Evolutionary conservation across 2,329 filamentous ascomycete species (phyloP), one percentile per base, ranked within the genome.

Genomic region (Phoma sp.): DNA sequence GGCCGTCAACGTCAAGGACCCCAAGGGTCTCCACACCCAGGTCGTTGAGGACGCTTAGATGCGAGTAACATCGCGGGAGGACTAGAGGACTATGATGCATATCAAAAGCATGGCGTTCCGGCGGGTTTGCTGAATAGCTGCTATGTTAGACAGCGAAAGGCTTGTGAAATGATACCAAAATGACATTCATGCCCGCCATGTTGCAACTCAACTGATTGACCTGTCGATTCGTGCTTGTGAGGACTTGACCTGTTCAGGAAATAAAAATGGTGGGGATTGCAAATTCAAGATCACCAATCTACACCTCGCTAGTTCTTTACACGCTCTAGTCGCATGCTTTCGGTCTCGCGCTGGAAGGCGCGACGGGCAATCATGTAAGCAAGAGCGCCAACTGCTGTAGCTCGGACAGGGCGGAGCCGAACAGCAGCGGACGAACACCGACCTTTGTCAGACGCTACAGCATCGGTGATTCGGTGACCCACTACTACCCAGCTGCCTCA

Each of bases 1-100:
- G 88, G 95, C 95, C 73, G 95, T 99, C 79, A 97, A 97, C 82
- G 93, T 98, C 79, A 96, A 98, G 91, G 90, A 96, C 83, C 88
- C 92, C 81, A 98, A 97, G 91, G 93, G 95, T 80, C 89, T 99
- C 72, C 87, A 90, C 78, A 99, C 95, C 70, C 87, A 89, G 73
- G 85, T 96, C 74, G 93, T 99, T 60, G 86, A 88, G 76, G 84
- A 87, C 70, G 78, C 80, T 66, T 85, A 83, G 68, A 75, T 60
- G 49, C 35, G 46, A 37, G 36, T 29, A 18, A 29, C 23, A 38
- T 50, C 42, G 56, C 41, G 50, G 41, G 45, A 52, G 52, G 59
- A 55, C 29, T 41, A 45, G 50, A 61, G 47, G 57, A 49, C 58
- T 45, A 52, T 57, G 52, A 60, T 69, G 68, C 68, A 70, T 68